phyloP scores from a whole-genome alignment of 805 yeast species.

The Zygosaccharomyces gambellarensis region DNA sequence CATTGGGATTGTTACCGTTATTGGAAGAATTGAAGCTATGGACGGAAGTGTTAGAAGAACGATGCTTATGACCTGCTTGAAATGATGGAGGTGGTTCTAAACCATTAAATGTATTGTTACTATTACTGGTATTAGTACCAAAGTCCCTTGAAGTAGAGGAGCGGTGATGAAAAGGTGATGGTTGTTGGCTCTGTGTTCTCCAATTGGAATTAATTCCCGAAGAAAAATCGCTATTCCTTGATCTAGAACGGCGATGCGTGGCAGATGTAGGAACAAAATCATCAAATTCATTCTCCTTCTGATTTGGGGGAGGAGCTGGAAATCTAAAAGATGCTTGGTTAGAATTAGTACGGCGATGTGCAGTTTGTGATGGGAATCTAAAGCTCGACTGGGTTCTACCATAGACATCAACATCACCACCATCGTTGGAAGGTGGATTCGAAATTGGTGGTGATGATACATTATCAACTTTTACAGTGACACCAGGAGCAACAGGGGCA shows the following conservation, averaged over 20 bases:
- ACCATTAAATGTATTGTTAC: conserved; percentile 18
- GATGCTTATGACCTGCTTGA: conserved; percentile 77
- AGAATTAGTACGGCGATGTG: conserved; percentile 23
- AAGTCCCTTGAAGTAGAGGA: conserved; percentile 27
- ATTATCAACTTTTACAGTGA: conserved; percentile 23
- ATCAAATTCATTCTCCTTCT: conserved; percentile 25
- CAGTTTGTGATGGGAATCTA: conserved; percentile 30
- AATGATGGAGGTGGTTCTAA: conserved; percentile 38
- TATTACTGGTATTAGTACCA: conserved; percentile 5
- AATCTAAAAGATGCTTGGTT: conserved; percentile 53
- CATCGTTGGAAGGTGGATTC: conserved; percentile 4
- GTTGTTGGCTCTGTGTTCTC: conserved; percentile 52
- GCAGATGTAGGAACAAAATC: conserved; percentile 29
- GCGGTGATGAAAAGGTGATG: conserved; percentile 35
- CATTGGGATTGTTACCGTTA: conserved; percentile 37
- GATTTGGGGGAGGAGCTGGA: conserved; percentile 43
- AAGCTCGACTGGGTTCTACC: conserved; percentile 20
- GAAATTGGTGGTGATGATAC: conserved; percentile 4
- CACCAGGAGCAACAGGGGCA: conserved; percentile 5
- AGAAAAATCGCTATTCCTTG: conserved; percentile 28
- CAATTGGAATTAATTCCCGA: conserved; percentile 54
- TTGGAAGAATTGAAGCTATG: conserved; percentile 37
- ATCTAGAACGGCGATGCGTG: conserved; percentile 30
- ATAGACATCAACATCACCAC: conserved; percentile 8
- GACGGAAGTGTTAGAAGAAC: conserved; percentile 68